These are phyloP conservation scores for Xylariomycetidae sp. DNA, from an alignment of 2,329 filamentous ascomycete genomes.

Conservation along the genomic window DNA sequence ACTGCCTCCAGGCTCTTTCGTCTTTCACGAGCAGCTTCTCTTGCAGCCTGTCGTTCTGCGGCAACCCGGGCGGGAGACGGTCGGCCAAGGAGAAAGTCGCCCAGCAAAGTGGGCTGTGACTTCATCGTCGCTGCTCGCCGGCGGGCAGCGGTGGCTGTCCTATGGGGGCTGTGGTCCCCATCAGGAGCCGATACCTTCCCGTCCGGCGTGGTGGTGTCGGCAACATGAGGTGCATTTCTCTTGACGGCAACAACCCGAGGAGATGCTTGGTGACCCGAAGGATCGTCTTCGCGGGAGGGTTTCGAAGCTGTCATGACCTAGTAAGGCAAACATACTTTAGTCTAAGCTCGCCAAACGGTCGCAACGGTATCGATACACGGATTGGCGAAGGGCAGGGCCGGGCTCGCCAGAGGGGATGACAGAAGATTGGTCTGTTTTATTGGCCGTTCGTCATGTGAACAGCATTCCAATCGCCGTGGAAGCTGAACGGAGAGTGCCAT, in stretches of 20 bases:
- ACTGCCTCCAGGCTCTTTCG: slow-evolving; percentile 54
- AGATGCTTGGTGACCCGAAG: slow-evolving; percentile 19
- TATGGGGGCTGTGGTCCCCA: slow-evolving; percentile 16
- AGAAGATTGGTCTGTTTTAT: too few species aligned
- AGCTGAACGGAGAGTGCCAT: too few species aligned
- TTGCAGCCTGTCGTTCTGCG: slow-evolving; percentile 34
- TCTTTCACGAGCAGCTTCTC: slow-evolving; percentile 35
- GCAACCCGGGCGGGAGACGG: slow-evolving; percentile 45
- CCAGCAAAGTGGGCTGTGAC: slow-evolving; percentile 22
- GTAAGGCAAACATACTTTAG: too few species aligned
- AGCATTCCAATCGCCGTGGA: too few species aligned
- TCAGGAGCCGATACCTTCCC: slow-evolving; percentile 10
- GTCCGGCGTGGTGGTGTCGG: slow-evolving; percentile 8
- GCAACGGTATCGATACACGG: too few species aligned
- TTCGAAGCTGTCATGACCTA: slow-evolving; percentile 26
- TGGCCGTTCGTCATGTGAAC: too few species aligned
- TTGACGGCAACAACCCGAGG: slow-evolving; percentile 11
- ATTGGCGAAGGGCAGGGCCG: too few species aligned
- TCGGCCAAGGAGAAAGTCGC: slow-evolving; percentile 26
- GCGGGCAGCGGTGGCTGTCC: slow-evolving; percentile 15
- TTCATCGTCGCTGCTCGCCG: slow-evolving; percentile 22
- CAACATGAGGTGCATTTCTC: slow-evolving; percentile 12
- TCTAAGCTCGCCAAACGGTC: too few species aligned
- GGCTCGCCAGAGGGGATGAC: too few species aligned
- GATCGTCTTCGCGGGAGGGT: slow-evolving; percentile 24